Percentiles rank a stretch among this genome's conserved stretches.
phyloP scores from a whole-genome alignment of 495 filamentous ascomycete genomes.

The Tuber melanosporum region DNA sequence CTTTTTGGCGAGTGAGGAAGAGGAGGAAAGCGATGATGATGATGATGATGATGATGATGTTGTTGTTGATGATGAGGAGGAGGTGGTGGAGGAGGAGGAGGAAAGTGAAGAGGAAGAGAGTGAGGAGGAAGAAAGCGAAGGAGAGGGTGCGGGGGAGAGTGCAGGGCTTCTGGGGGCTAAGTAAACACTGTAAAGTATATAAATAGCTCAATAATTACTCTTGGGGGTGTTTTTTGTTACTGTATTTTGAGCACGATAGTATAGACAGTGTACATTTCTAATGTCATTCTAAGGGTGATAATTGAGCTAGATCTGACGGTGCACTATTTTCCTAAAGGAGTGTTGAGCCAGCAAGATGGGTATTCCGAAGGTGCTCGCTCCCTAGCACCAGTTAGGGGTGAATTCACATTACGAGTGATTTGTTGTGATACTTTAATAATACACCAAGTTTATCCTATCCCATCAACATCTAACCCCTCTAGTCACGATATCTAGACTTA shows the following conservation, averaged over 20 bases:
- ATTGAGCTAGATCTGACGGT: neutral
- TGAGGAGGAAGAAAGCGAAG: constrained; percentile 47
- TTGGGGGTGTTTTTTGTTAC: neutral
- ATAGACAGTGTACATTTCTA: neutral
- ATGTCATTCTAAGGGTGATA: neutral
- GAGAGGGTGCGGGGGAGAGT: constrained; percentile 29
- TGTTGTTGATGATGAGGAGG: constrained; percentile 16
- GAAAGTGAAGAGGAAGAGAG: constrained; percentile 46
- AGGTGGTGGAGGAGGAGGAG: constrained; percentile 16
- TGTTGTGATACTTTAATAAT: neutral
- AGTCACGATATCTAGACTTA: neutral
- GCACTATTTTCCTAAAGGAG: neutral
- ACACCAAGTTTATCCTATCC: neutral
- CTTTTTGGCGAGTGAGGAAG: constrained; percentile 60
- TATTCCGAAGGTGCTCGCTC: neutral
- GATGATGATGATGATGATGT: constrained; percentile 17
- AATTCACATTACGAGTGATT: neutral
- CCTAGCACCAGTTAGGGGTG: neutral
- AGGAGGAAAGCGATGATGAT: constrained; percentile 10
- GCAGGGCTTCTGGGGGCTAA: constrained; percentile 17
- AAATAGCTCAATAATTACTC: neutral
- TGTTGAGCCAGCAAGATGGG: neutral
- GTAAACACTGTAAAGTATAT: constrained; percentile 7
- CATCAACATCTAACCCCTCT: neutral
- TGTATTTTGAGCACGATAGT: neutral